Evolutionary conservation across 140 eudicot genomes (phyloP).

Genomic region (Ambrosia hybrid): DNA sequence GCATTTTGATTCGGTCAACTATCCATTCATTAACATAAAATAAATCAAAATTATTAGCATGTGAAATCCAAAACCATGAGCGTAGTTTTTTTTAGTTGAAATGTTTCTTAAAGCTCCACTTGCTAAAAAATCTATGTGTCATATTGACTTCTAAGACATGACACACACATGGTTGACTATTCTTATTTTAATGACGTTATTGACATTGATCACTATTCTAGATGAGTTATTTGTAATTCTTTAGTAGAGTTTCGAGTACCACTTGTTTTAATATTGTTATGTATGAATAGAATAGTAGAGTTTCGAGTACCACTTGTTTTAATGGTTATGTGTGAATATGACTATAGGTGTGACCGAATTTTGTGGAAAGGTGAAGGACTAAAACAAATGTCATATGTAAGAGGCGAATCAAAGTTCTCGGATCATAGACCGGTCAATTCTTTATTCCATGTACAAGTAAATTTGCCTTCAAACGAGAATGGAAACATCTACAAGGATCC

Average conservation of each 20-base stretch:
- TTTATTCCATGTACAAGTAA: constrained; percentile 53
- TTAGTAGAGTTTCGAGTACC: not conserved
- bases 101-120: constrained; percentile 27
- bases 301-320: not conserved
- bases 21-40: not conserved
- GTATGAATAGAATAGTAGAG: not conserved
- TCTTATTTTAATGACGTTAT: constrained; percentile 13
- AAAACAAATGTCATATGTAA: constrained; percentile 58
- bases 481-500: constrained; percentile 17
- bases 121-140: constrained; percentile 26
- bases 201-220: constrained; percentile 15
- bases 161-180: constrained; percentile 31
- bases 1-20: constrained; percentile 23
- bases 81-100: not conserved
- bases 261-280: not conserved
- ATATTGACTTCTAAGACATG: constrained; percentile 26
- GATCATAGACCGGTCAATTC: constrained; percentile 89
- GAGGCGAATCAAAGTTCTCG: constrained; percentile 78
- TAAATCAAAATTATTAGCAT: constrained; percentile 11
- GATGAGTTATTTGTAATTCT: not conserved
- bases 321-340: constrained; percentile 13
- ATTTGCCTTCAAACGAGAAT: constrained; percentile 17
- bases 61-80: constrained; percentile 25
- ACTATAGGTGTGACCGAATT: constrained; percentile 83
- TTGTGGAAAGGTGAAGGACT: constrained; percentile 92